Evolutionary conservation across 1,284 basidiomycete genomes (phyloP).

Genomic region (Volvariella surrecta): DNA sequence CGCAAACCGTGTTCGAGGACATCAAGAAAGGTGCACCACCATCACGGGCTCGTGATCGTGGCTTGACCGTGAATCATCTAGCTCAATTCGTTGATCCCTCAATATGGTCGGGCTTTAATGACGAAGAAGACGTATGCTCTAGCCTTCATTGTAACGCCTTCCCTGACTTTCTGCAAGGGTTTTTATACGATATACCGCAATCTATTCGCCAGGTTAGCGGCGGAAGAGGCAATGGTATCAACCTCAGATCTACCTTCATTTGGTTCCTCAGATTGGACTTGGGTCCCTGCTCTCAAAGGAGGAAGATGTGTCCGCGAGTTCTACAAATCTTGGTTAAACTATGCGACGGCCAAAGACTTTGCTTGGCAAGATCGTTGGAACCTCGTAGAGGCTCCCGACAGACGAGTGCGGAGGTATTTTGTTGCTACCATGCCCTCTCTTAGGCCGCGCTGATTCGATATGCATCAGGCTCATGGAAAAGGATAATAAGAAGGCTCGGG

Average conservation of each 20-base stretch:
- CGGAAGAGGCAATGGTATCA: conserved; percentile 69
- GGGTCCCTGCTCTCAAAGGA: conserved; percentile 37
- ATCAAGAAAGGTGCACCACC: conserved; percentile 67
- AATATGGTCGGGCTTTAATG: conserved; percentile 66
- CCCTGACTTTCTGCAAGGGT: conserved; percentile 38
- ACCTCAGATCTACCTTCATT: conserved; percentile 72
- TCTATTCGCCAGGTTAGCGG: conserved; percentile 77
- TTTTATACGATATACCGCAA: conserved; percentile 91
- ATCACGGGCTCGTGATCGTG: conserved; percentile 67
- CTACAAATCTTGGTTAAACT: conserved; percentile 85
- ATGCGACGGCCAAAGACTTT: conserved; percentile 86
- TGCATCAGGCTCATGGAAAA: conserved; percentile 78
- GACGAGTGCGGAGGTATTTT: conserved; percentile 66
- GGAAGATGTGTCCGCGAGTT: conserved; percentile 59
- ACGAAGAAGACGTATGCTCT: conserved; percentile 54
- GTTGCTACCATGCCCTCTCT: conserved; percentile 3
- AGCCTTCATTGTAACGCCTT: conserved; percentile 1
- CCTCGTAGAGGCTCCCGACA: conserved; percentile 77
- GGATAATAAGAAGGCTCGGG: conserved; percentile 90
- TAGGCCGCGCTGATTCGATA: conserved; percentile 4
- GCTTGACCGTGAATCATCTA: conserved; percentile 76
- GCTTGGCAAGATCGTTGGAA: conserved; percentile 88
- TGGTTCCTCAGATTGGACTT: conserved; percentile 74
- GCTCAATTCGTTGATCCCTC: conserved; percentile 80
- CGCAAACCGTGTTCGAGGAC: conserved; percentile 76